A percentile compares a stretch with the other conserved stretches of the same genome.
These are phyloP conservation scores for Anthostomella pinea DNA, from an alignment of 2,329 filamentous ascomycete species.

Conservation along the genomic window DNA sequence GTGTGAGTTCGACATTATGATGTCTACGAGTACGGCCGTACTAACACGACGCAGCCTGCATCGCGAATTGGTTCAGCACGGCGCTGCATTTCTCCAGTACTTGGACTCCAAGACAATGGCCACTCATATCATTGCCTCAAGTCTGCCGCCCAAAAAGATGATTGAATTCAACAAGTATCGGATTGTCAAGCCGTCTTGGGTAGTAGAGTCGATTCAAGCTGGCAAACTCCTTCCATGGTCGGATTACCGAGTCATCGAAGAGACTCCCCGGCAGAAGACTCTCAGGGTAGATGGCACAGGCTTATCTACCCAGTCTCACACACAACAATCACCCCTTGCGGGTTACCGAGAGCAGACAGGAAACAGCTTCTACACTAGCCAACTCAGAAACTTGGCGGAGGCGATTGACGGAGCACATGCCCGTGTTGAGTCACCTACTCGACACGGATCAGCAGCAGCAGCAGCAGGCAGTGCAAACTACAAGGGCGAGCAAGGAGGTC, in stretches of 20 bases:
- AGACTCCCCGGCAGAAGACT: slow-evolving; percentile 78
- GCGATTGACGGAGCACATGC: slow-evolving; percentile 18
- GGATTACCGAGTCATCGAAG: slow-evolving; percentile 78
- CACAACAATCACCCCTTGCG: slow-evolving; percentile 42
- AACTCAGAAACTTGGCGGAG: slow-evolving; percentile 49
- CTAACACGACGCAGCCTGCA: slow-evolving; percentile 55
- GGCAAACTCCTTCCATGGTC: slow-evolving; percentile 84
- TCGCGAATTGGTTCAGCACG: slow-evolving; percentile 82
- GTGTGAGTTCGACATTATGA: no score
- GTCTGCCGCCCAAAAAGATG: slow-evolving; percentile 86
- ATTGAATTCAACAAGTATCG: slow-evolving; percentile 85
- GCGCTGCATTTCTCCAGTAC: slow-evolving; percentile 94
- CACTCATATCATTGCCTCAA: slow-evolving; percentile 92
- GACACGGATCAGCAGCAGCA: slow-evolving; percentile 2
- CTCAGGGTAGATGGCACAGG: slow-evolving; percentile 61
- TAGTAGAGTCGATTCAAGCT: slow-evolving; percentile 82
- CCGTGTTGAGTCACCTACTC: slow-evolving; percentile 15
- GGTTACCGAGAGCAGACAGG: slow-evolving; percentile 81
- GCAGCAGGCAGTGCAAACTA: no score
- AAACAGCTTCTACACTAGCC: slow-evolving; percentile 76
- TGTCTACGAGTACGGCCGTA: background rate
- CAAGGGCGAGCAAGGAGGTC: background rate
- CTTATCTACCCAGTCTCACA: slow-evolving; percentile 64
- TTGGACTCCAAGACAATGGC: slow-evolving; percentile 91
- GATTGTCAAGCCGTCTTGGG: slow-evolving; percentile 92